Evolutionary conservation across 768 basidiomycete species (phyloP), one percentile per base, ranked within the genome.

Genomic region (Lactarius deliciosus): DNA sequence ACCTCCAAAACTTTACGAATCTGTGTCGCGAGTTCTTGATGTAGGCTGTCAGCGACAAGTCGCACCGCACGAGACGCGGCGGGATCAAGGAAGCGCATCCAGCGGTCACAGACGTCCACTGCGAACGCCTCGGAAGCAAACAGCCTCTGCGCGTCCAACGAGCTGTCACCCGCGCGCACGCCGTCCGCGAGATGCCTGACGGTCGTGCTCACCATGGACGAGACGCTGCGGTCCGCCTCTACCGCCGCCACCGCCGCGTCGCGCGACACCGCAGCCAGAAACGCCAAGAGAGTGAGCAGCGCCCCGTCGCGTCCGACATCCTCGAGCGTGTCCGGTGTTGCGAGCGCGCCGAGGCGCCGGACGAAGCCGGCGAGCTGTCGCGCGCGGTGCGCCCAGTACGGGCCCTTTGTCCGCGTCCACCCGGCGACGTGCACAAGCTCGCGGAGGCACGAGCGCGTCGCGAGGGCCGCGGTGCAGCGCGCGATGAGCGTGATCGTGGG

Each of bases 401-500:
- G 57, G 5, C 65, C 61, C 22, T 59, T 66, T 4, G 38, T 54
- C 22, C 25, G 47, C 22, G 32, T 30, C 61, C 61, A 59, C 11
- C 2, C 18, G 0, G 61, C 30, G 25, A 63, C 38, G 18, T 58
- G 47, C 30, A 30, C 5, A 7, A 69, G 47, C 38, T 68, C 68
- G 57, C 41, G 64, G n/a, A 69, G 60, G 28, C 64, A 66, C 3
- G 60, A 57, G 5, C 47, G 64, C 11, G 60, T 50, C 2, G 60
- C 68, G 28, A 62, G 60, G 5, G 65, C 60, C 2, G 68, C 56
- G 7, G 68, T 45, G 28, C 68, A 69, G 8, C 47, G 57, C 0
- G 65, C 60, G 32, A 36, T 5, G 45, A 68, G 36, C n/a, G 65
- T 47, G 11, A 68, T 34, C 5, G 30, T 10, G 11, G 47, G 16